A percentile compares a stretch with the other conserved stretches of the same genome.
phyloP scores from a whole-genome alignment of 176 grass and related monocot genomes.

The Juncus inflexus region DNA sequence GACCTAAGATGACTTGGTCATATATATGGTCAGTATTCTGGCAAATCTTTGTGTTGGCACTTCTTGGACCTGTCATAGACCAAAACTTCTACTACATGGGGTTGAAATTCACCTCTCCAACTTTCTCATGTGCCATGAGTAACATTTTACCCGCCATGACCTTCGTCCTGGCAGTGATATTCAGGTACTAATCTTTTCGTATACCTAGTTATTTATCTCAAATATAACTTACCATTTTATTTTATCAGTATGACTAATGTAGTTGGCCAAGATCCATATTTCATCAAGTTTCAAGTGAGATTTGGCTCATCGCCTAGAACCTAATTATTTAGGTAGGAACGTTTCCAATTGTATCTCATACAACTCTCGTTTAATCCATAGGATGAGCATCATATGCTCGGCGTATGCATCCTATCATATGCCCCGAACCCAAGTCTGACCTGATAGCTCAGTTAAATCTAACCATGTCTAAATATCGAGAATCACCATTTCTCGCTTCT shows the following conservation, averaged over 20 bases:
- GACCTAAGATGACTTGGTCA: constrained; percentile 89
- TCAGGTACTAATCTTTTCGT: constrained; percentile 45
- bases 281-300: too few relatives aligned
- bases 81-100: constrained; percentile 92
- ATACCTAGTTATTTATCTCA: background rate
- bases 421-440: too few relatives aligned
- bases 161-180: constrained; percentile 88
- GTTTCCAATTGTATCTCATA: too few relatives aligned
- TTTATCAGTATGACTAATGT: background rate
- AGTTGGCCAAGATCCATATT: too few relatives aligned
- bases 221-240: constrained; percentile 3
- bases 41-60: constrained; percentile 84
- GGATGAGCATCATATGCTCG: too few relatives aligned
- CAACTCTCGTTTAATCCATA: too few relatives aligned
- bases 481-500: too few relatives aligned
- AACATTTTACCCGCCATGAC: constrained; percentile 98
- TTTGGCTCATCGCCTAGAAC: too few relatives aligned
- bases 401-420: too few relatives aligned
- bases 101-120: constrained; percentile 80
- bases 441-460: too few relatives aligned
- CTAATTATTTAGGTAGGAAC: too few relatives aligned
- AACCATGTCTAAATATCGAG: too few relatives aligned
- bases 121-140: constrained; percentile 96
- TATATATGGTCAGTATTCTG: constrained; percentile 56
- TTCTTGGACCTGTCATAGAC: constrained; percentile 94